Base-by-base conservation (phyloP, 2,329 filamentous ascomycete genomes). In the Fusarium torreyae region DNA sequence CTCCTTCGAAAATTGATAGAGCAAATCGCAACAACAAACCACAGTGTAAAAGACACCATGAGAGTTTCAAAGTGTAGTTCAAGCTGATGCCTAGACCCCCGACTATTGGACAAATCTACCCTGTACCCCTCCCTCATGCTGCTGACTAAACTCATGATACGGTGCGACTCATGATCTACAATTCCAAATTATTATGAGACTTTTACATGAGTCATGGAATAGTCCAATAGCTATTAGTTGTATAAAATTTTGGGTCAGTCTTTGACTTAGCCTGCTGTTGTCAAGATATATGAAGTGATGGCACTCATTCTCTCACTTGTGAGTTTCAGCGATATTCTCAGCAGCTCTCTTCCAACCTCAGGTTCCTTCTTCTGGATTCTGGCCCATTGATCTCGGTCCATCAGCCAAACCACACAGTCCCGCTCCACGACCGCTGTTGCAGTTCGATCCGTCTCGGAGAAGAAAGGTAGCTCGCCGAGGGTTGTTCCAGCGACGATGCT, bases 381-480 rank as follows among this genome's bases (percentile, higher is more conserved):
- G 54, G 85, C 84, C 93, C 94, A 99, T 53, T 86, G 85, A 45
- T 90, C 87, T 14, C 83, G 82, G 60, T 91, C 91, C 82, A 99
- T 87, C 66, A 91, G 81, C 96, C 96, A 99, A 7, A 91, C 89
- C 1, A 96, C 89, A 66, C 91, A 92, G 71, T 95, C 91, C 55
- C 90, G 87, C 77, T 98, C 94, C 3, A 93, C 93, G 43, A 90
- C 85, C 13, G 97, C 94, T 0, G 92, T 97, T 3, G 94, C 94
- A 6, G 94, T 98, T 18, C 96, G 88, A 53, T 88, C 85, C 2
- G 95, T 98, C 75, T 97, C 93, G 4, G 91, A 94, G 81, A 99
- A 99, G 82, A 99, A 99, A 0, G 96, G 96, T 54, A 99, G 81
- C 81, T 99, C 96, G 36, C 96, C 96, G 73, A 95, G 98, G 0